Percentiles rank a stretch among this genome's conserved stretches.
These are phyloP conservation scores for Chaetomium olivaceum DNA, from an alignment of 2,329 filamentous ascomycete species.

Conservation along the genomic window DNA sequence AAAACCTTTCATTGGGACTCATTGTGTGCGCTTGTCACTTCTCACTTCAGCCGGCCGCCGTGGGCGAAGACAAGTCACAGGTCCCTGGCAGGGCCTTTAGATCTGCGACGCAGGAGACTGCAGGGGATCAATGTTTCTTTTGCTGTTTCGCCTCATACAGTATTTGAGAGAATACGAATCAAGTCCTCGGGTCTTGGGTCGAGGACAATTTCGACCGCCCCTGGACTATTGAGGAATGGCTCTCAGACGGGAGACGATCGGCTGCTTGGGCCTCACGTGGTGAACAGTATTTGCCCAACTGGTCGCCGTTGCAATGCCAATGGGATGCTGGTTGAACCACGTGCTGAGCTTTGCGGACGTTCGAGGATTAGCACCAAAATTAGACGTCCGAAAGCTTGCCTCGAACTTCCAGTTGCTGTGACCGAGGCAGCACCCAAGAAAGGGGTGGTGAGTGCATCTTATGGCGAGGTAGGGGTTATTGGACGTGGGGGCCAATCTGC, in stretches of 20 bases:
- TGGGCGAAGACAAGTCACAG: not conserved
- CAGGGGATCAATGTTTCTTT: not conserved
- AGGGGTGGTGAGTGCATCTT: slow-evolving; percentile 18
- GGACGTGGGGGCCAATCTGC: slow-evolving; percentile 15
- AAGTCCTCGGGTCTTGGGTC: not conserved
- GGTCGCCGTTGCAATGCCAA: not conserved
- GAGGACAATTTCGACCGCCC: not conserved
- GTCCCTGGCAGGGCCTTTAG: slow-evolving; percentile 1
- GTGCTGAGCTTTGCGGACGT: not conserved
- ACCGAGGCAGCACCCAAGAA: not conserved
- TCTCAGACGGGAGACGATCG: not conserved
- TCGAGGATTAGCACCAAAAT: not conserved
- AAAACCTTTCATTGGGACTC: not conserved
- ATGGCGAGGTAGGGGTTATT: slow-evolving; percentile 9
- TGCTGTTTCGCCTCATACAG: not conserved
- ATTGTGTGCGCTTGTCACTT: slow-evolving; percentile 7
- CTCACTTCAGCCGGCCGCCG: slow-evolving; percentile 10
- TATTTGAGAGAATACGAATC: not conserved
- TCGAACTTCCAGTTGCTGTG: slow-evolving; percentile 3
- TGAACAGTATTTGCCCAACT: not conserved
- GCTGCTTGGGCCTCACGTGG: slow-evolving; percentile 6
- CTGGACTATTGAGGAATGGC: not conserved
- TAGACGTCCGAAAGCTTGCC: not conserved
- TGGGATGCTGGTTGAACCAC: not conserved
- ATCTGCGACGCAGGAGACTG: slow-evolving; percentile 4